A percentile compares a stretch with the other conserved stretches of the same genome.
phyloP scores from a whole-genome alignment of 2,329 filamentous ascomycete genomes.

The Phaeomoniella chlamydospora region DNA sequence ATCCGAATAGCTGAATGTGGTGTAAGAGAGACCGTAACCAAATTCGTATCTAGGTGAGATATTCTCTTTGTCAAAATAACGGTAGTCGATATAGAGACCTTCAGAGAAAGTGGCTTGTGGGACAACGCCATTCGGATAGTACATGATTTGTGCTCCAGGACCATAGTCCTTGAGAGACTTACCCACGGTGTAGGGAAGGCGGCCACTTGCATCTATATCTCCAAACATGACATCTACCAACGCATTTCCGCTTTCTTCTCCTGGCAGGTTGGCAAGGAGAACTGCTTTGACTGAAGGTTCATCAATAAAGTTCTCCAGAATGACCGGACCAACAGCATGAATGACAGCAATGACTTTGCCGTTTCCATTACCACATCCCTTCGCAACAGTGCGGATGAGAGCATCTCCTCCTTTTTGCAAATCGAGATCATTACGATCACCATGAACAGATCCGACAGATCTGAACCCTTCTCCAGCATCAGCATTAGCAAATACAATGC shows the following conservation, averaged over 20 bases:
- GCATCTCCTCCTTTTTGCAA: constrained; percentile 66
- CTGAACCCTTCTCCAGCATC: constrained; percentile 71
- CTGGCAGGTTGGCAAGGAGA: constrained; percentile 70
- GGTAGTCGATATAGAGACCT: constrained; percentile 78
- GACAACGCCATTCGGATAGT: constrained; percentile 50
- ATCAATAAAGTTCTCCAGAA: constrained; percentile 69
- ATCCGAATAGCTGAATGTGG: constrained; percentile 50
- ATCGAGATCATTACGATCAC: constrained; percentile 64
- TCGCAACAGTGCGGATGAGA: constrained; percentile 57
- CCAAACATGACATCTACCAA: constrained; percentile 70
- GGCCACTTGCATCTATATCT: constrained; percentile 62
- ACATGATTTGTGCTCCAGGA: constrained; percentile 52
- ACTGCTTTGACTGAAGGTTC: constrained; percentile 64
- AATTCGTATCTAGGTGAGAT: constrained; percentile 73
- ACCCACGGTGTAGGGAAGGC: constrained; percentile 76
- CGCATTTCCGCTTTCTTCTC: constrained; percentile 74
- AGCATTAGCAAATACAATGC: constrained; percentile 74
- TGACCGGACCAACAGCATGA: constrained; percentile 70
- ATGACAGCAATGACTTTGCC: constrained; percentile 69
- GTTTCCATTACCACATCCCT: constrained; percentile 36
- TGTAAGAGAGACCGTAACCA: constrained; percentile 74
- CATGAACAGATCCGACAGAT: constrained; percentile 48
- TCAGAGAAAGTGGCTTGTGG: constrained; percentile 76
- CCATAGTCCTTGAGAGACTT: constrained; percentile 64
- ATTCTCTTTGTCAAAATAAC: constrained; percentile 65